Percentiles rank a stretch among this genome's conserved stretches.
Evolutionary conservation across 73 alveolate species (phyloP).

Genomic region (Paramecium tetraurelia): DNA sequence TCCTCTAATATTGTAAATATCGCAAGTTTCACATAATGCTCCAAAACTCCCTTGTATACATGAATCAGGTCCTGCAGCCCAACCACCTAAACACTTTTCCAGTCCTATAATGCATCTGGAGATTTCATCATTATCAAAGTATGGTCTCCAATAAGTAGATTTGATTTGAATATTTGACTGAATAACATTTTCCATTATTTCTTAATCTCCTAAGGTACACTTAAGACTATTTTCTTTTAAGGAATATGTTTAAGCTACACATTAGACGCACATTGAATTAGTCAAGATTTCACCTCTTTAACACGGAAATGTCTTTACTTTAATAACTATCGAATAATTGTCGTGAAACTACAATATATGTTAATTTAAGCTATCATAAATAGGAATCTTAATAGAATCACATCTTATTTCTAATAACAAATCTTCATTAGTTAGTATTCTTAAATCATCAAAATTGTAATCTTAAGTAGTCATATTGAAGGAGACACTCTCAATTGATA

Average conservation of each 20-base stretch:
- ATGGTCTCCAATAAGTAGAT: neutral
- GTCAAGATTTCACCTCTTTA: neutral
- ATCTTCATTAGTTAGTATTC: neutral
- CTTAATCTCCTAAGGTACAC: neutral
- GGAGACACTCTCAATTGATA: neutral
- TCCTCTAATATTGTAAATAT: neutral
- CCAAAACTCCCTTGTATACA: slow-evolving; percentile 28
- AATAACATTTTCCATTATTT: neutral
- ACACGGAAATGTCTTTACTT: neutral
- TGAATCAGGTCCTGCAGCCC: slow-evolving; percentile 22
- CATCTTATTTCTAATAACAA: neutral
- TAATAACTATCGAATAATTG: neutral
- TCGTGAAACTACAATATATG: neutral
- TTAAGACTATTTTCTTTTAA: neutral
- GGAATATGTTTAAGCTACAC: neutral
- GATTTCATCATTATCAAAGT: neutral
- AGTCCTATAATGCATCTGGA: neutral
- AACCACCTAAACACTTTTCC: slow-evolving; percentile 23
- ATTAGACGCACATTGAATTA: neutral
- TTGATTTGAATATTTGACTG: neutral
- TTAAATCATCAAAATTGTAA: neutral
- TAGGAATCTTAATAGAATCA: neutral
- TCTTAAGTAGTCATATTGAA: neutral
- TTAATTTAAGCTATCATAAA: neutral
- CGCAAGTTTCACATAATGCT: slow-evolving; percentile 21